phyloP scores from a whole-genome alignment of 306 rosid genomes.

The Inga laurina region DNA sequence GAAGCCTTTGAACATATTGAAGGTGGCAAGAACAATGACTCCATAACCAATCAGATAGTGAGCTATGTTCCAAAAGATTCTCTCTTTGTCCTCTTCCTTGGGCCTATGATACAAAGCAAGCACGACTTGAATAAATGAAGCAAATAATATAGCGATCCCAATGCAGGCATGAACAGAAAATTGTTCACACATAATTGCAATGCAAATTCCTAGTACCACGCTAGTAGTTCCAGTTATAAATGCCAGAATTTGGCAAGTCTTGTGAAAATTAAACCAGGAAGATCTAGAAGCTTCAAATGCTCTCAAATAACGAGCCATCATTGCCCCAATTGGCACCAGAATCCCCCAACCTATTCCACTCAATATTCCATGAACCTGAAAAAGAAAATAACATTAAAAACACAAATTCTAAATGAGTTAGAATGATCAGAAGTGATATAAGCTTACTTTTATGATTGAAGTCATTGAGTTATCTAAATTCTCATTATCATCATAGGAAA shows the following conservation, averaged over 20 bases:
- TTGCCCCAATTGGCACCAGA: constrained; percentile 39
- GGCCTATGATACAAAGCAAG: constrained; percentile 11
- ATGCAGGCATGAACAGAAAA: constrained; percentile 14
- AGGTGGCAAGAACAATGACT: constrained; percentile 14
- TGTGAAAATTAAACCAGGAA: constrained; percentile 35
- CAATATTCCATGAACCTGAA: constrained; percentile 38
- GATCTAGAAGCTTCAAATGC: background rate
- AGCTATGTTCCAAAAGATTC: constrained; percentile 25
- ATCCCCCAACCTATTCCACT: constrained; percentile 46
- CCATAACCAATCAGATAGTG: constrained; percentile 27
- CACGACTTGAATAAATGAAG: constrained; percentile 16
- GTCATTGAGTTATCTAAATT: background rate
- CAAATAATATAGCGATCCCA: constrained; percentile 26
- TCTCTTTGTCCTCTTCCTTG: constrained; percentile 15
- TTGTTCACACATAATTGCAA: constrained; percentile 5
- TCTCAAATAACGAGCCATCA: constrained; percentile 35
- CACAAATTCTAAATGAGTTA: background rate
- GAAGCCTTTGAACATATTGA: constrained; percentile 31
- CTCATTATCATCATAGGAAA: background rate
- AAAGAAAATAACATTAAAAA: background rate
- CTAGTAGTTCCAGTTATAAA: constrained; percentile 19
- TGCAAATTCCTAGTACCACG: constrained; percentile 21
- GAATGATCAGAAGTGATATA: too few relatives aligned
- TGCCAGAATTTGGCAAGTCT: constrained; percentile 13
- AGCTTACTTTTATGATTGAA: constrained; percentile 16